Evolutionary conservation across 306 rosid genomes (phyloP), one percentile per base, ranked within the genome.

Genomic region (Castanea sativa): DNA sequence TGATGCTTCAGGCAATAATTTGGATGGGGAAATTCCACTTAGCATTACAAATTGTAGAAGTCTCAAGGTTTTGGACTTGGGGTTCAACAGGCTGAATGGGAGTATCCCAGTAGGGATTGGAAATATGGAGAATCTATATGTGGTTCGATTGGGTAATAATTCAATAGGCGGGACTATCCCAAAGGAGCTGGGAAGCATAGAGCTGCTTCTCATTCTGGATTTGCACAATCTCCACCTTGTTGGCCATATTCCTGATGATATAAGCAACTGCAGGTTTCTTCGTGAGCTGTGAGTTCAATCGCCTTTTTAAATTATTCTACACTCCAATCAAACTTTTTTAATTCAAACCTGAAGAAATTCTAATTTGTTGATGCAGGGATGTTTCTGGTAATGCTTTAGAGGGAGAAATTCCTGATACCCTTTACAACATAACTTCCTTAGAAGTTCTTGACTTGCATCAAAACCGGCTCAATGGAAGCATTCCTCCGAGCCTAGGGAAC

Each of bases 231-330:
- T 96, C 78, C 82, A 87, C 83, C 99, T 96, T 55, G 64, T 30
- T 71, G 98, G 98, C 16, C 87, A 87, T 83, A 91, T 96, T 78
- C 98, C 99, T 3, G 79, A 57, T 49, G 91, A 89, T 61, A 81
- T 96, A 69, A 85, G 87, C 85, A 89, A 88, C 74, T 91, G 98
- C 92, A 82, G 79, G 81, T 86, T 93, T 85, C 99, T 96, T 82
- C 98, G 90, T 71, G 96, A 86, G 85, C 85, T 96, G 99, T 96
- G 85, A 96, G 99, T 96, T 74, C 85, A 76, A 13, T 69, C 72
- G 69, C 78, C 69, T 82, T 86, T 72, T 79, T 79, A 70, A 76
- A 68, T 43, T 80, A 45, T 56, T 81, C 35, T 84, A 52, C 60
- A 53, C 85, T 81, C 69, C 59, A 70, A 59, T 71, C 12, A 77